phyloP scores from a whole-genome alignment of 768 basidiomycete genomes.

The Glaciozyma antarctica region DNA sequence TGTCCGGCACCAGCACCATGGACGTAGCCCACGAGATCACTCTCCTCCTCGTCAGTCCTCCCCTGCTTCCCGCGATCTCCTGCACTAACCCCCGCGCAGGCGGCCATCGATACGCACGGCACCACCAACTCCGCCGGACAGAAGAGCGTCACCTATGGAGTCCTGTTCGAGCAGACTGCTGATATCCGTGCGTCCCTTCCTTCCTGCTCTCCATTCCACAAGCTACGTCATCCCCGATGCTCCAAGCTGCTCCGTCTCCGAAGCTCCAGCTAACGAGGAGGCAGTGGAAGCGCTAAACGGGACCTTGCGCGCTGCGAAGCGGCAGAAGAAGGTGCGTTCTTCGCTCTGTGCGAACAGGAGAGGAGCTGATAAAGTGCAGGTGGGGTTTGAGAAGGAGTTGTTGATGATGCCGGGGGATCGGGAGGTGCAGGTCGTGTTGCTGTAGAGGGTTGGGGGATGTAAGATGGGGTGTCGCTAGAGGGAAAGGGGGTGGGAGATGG shows the following conservation, averaged over 20 bases:
- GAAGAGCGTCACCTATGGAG: conserved; percentile 9
- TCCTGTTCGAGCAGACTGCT: conserved; percentile 13
- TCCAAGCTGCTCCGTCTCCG: too few species aligned
- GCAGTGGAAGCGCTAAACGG: conserved; percentile 30
- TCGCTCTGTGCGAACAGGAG: too few species aligned
- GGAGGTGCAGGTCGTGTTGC: conserved; percentile 5
- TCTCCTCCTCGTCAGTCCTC: too few species aligned
- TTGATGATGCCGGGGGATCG: conserved; percentile 30
- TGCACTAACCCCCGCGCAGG: neutral
- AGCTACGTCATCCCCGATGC: too few species aligned
- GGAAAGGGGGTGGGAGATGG: too few species aligned
- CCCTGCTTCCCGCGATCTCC: too few species aligned
- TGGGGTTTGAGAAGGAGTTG: conserved; percentile 17
- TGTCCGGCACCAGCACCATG: too few species aligned
- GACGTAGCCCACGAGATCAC: too few species aligned
- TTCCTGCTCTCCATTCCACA: too few species aligned
- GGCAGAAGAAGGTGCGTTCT: conserved; percentile 23
- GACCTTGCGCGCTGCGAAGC: conserved; percentile 22
- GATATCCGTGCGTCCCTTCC: conserved; percentile 6
- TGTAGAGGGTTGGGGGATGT: too few species aligned
- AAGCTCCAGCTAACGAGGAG: too few species aligned
- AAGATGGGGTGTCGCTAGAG: too few species aligned
- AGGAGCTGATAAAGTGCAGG: conserved; percentile 5
- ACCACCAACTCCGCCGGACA: neutral
- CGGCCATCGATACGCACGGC: conserved; percentile 22